These are phyloP conservation scores for Saccharum officinarum DNA, from an alignment of 176 grass and related monocot species.

Conservation along the genomic window DNA sequence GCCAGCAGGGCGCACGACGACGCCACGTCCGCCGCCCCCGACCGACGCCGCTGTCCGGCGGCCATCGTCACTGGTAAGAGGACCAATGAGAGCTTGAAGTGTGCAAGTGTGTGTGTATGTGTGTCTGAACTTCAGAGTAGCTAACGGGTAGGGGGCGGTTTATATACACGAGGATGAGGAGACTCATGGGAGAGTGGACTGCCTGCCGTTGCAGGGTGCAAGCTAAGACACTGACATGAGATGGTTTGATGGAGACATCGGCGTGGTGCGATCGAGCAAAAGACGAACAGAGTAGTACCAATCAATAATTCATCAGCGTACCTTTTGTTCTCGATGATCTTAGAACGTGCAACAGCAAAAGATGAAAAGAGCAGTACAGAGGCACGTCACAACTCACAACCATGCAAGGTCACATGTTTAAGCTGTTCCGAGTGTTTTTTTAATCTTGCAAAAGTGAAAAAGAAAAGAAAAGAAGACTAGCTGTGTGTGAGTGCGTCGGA, in stretches of 20 bases:
- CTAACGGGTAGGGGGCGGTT: background rate
- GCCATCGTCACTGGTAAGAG: background rate
- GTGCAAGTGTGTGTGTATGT: background rate
- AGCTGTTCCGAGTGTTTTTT: background rate
- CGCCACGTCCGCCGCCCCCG: slow-evolving; percentile 46
- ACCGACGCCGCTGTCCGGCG: background rate
- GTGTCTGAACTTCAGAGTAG: background rate
- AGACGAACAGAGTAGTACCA: background rate
- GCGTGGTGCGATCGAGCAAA: background rate
- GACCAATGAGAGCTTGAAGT: background rate
- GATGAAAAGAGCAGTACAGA: background rate
- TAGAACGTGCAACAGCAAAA: background rate
- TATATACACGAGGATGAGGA: slow-evolving; percentile 15
- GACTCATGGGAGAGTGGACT: background rate
- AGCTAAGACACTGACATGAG: background rate
- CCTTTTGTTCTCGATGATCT: background rate
- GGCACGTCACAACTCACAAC: background rate
- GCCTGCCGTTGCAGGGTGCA: background rate
- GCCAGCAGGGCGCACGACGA: slow-evolving; percentile 58
- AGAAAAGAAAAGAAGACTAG: background rate
- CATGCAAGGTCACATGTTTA: background rate
- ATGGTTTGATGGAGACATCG: background rate
- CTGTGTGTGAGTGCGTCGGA: slow-evolving; percentile 8
- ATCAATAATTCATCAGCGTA: background rate
- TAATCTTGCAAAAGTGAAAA: too few species aligned